A percentile compares a stretch with the other conserved stretches of the same genome.
Evolutionary conservation across 306 rosid species (phyloP).

Genomic region (Quercus cerris): DNA sequence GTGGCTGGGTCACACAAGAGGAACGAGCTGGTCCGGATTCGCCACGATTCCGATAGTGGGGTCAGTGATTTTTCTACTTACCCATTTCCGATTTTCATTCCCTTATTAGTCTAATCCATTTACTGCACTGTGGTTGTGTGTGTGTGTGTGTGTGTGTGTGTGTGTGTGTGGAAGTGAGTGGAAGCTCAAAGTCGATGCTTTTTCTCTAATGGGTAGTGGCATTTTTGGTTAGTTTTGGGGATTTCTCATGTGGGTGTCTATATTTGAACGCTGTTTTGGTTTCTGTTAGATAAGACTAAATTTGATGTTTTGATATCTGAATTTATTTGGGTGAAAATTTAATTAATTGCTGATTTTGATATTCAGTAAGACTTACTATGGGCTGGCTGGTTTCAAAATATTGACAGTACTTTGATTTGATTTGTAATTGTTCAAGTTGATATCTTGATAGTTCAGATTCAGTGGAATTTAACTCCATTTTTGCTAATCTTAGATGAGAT

Average conservation of each 20-base stretch:
- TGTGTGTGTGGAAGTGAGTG: slow-evolving; percentile 27
- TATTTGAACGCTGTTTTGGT: slow-evolving; percentile 6
- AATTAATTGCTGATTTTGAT: background rate
- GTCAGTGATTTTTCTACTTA: slow-evolving; percentile 38
- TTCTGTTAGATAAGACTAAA: background rate
- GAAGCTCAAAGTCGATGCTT: slow-evolving; percentile 19
- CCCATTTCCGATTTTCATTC: background rate
- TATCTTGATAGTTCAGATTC: background rate
- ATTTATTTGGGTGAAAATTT: background rate
- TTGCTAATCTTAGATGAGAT: background rate
- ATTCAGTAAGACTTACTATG: background rate
- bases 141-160: background rate
- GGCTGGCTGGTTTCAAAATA: background rate
- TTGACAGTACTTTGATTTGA: background rate
- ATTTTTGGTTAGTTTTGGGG: slow-evolving; percentile 10
- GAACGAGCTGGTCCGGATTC: slow-evolving; percentile 95
- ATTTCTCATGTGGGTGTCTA: background rate
- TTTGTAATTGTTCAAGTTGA: background rate
- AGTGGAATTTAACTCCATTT: background rate
- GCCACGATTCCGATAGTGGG: slow-evolving; percentile 87
- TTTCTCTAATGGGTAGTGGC: slow-evolving; percentile 12
- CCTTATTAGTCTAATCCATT: background rate
- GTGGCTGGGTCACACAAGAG: slow-evolving; percentile 94
- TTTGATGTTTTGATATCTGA: background rate
- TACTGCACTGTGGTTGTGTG: background rate